Evolutionary conservation across 768 basidiomycete species (phyloP).

Genomic region (Amanita thiersii): DNA sequence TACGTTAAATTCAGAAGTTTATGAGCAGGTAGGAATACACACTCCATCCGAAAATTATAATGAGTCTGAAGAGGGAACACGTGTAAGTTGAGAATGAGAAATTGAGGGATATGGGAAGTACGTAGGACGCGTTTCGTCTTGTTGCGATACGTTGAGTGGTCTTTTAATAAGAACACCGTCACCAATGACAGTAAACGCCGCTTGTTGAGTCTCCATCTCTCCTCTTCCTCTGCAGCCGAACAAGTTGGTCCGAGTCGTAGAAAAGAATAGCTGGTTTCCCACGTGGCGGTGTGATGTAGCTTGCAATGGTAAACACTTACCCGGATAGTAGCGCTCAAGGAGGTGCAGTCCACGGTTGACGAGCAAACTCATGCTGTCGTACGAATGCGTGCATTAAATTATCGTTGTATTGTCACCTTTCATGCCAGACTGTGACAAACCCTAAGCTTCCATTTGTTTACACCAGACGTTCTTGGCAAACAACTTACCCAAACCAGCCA

Average conservation of each 20-base stretch:
- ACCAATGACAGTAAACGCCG: conserved; percentile 11
- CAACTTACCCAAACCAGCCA: background rate
- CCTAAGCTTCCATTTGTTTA: background rate
- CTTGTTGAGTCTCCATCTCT: background rate
- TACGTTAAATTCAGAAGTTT: background rate
- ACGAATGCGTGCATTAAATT: no score
- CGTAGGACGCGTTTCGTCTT: conserved; percentile 11
- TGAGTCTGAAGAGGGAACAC: conserved; percentile 19
- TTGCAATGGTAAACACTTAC: no score
- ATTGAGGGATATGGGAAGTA: conserved; percentile 5
- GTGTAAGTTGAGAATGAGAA: background rate
- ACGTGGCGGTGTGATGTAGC: no score
- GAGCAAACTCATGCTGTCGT: no score
- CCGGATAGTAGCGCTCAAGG: no score
- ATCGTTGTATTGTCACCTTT: no score
- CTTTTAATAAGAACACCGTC: conserved; percentile 17
- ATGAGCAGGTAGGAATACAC: conserved; percentile 12
- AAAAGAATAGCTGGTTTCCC: background rate
- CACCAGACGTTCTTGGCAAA: background rate
- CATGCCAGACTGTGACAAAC: no score
- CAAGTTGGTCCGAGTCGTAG: background rate
- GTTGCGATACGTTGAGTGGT: conserved; percentile 6
- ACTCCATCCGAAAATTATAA: conserved; percentile 42
- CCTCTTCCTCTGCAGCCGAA: background rate
- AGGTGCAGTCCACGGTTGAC: no score